These are phyloP conservation scores for Ophiostoma sp. DNA, from an alignment of 2,329 filamentous ascomycete genomes.

Conservation along the genomic window DNA sequence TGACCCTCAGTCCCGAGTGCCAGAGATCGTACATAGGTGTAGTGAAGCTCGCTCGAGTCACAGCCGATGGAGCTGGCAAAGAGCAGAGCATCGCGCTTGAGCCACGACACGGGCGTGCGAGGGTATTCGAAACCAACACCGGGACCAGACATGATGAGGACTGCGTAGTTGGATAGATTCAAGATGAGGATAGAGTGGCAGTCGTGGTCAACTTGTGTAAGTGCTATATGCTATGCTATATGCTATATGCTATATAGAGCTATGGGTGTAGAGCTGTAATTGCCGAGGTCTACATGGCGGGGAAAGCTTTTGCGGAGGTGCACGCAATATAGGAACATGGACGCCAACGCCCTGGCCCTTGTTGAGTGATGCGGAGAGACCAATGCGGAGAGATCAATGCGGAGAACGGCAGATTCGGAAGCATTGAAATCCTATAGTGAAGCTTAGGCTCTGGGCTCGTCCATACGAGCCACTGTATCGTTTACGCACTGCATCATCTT, in stretches of 20 bases:
- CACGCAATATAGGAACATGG: not conserved
- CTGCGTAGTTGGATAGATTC: not conserved
- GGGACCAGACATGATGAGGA: constrained; percentile 41
- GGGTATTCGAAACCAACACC: constrained; percentile 77
- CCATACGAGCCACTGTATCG: too few relatives aligned
- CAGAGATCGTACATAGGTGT: constrained; percentile 65
- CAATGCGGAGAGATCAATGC: constrained; percentile 5
- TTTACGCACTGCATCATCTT: too few relatives aligned
- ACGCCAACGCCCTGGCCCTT: not conserved
- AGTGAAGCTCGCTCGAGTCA: constrained; percentile 83
- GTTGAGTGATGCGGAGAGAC: too few relatives aligned
- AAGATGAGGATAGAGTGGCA: not conserved
- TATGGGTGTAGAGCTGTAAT: not conserved
- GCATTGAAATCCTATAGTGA: not conserved
- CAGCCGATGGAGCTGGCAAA: constrained; percentile 85
- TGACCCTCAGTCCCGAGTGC: too few relatives aligned
- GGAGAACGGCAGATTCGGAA: constrained; percentile 13
- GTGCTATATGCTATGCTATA: not conserved
- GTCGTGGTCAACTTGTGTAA: not conserved
- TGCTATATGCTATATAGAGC: not conserved
- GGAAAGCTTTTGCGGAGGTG: constrained; percentile 18
- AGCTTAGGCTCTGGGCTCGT: too few relatives aligned
- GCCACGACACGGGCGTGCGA: constrained; percentile 68
- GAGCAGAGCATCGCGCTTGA: constrained; percentile 80
- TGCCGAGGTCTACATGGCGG: constrained; percentile 22